Evolutionary conservation across 108 stramenopile species (phyloP), one percentile per base, ranked within the genome.

Genomic region (Poteriospumella lacustris): DNA sequence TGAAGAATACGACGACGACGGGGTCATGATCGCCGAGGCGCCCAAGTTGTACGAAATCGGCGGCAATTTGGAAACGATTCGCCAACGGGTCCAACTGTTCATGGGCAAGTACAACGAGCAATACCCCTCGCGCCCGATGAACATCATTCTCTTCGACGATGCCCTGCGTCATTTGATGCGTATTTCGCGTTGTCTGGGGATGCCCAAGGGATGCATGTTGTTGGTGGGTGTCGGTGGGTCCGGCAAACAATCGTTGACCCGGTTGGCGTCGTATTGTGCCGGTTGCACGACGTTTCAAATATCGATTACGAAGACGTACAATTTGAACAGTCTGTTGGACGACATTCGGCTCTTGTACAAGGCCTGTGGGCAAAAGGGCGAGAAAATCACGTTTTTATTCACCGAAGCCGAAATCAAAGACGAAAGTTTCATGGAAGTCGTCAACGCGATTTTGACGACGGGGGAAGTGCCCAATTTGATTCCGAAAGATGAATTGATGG

Each of bases 401-500:
- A 87, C 79, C 29, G 86, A 87, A 58, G 43, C 78, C 28, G 83
- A 87, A 31, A 80, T 87, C 75, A 83, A 84, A 76, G 69, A 82
- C 43, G 86, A 87, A 73, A 42, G 44, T 42, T 87, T 87, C 43
- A 73, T 87, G 2, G 82, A 87, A 84, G 52, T 85, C 43, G 42
- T 87, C 38, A 87, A 87, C 70, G 15, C 75, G n/a, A 44, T 83
- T 0, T 69, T 87, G n/a, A 78, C 59, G 77, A 83, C 81, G 5
- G 86, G 86, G 36, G 84, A 87, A 43, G 70, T 87, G 29, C 2
- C 79, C 29, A 78, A 78, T 31, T 76, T 87, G 9, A 84, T 87
- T 68, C 84, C 81, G 39, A 85, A 89, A 83, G 89, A 89, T 58
- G 89, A 89, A 78, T 43, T 89, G 39, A 42, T 78, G 60, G 79